Evolutionary conservation across 495 filamentous ascomycete genomes (phyloP), one percentile per base, ranked within the genome.

Genomic region (Massariosphaeria phaeospora): DNA sequence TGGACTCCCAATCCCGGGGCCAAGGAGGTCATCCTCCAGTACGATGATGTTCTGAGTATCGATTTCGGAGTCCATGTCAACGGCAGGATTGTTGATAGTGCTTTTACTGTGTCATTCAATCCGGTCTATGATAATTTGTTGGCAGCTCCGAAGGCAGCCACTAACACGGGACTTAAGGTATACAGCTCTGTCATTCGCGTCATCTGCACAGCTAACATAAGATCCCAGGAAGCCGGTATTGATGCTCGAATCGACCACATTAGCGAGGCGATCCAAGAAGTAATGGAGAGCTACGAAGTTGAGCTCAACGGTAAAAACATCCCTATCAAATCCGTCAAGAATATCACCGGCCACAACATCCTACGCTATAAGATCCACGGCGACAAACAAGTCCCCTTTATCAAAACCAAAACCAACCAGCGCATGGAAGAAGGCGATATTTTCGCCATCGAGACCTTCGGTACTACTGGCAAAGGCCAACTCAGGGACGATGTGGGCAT

Each of bases 371-470:
- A 83, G 63, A 96, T 96, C 59, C 90, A 96, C 70, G 89, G 90
- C 48, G 79, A 76, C 33, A 96, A 95, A 77, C 89, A 85, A 69
- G 84, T 96, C 30, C 90, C 90, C 6, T 91, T 95, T 59, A 86
- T 95, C 25, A 94, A 94, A 74, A 80, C 77, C 61, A 76, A 79
- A 62, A 91, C 86, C 29, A 90, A 86, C 17, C 59, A 62, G 33
- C 52, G 57, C 73, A 96, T 96, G 90, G 90, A 95, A 74, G 90
- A 95, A 69, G 89, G 89, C 20, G 90, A 96, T 65, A 80, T 86
- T 11, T 96, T 91, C 67, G 90, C 90, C 38, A 94, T 96, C 58
- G 90, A 95, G 69, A 95, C 90, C 7, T 96, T 95, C 62, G 90
- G 90, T 43, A 91, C 84, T 73, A 96, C 90, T 49, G 90, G 90